Percentiles rank a stretch among this genome's conserved stretches.
phyloP scores from a whole-genome alignment of 2,329 filamentous ascomycete species.

The Alternaria panax region DNA sequence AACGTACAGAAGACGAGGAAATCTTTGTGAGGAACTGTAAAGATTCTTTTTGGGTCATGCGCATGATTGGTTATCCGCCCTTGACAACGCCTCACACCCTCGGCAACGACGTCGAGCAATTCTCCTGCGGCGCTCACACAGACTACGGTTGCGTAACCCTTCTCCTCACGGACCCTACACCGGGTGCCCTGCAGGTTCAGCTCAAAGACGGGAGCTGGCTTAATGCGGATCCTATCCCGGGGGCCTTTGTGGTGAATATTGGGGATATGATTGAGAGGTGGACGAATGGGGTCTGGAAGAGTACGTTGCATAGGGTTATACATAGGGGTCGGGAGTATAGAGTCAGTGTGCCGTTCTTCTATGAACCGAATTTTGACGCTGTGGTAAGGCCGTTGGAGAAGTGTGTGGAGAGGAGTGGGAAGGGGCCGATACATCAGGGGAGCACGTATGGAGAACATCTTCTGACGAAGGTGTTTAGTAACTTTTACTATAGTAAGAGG shows the following conservation, averaged over 20 bases:
- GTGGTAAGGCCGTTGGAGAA: conserved; percentile 48
- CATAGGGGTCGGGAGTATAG: conserved; percentile 51
- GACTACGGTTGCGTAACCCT: conserved; percentile 60
- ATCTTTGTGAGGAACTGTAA: conserved; percentile 44
- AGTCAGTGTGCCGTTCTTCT: conserved; percentile 59
- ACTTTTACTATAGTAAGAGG: conserved; percentile 49
- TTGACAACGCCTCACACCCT: conserved; percentile 16
- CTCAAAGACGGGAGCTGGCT: conserved; percentile 55
- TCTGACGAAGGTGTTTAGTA: conserved; percentile 52
- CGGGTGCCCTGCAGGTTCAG: conserved; percentile 54
- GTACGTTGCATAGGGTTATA: conserved; percentile 56
- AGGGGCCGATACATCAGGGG: conserved; percentile 38
- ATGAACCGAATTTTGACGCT: conserved; percentile 55
- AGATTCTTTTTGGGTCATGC: conserved; percentile 51
- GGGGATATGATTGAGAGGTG: conserved; percentile 59
- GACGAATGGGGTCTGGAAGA: conserved; percentile 55
- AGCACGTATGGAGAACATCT: conserved; percentile 55
- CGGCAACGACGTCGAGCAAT: conserved; percentile 30
- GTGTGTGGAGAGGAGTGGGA: conserved; percentile 48
- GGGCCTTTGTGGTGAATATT: conserved; percentile 59
- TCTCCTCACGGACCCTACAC: conserved; percentile 55
- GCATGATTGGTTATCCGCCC: conserved; percentile 52
- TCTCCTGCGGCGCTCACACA: conserved; percentile 54
- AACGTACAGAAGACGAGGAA: conserved; percentile 33
- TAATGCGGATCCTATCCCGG: conserved; percentile 53